Percentiles rank a stretch among this genome's conserved stretches.
These are phyloP conservation scores for Clonostachys byssicola DNA, from an alignment of 2,329 filamentous ascomycete species.

Conservation along the genomic window DNA sequence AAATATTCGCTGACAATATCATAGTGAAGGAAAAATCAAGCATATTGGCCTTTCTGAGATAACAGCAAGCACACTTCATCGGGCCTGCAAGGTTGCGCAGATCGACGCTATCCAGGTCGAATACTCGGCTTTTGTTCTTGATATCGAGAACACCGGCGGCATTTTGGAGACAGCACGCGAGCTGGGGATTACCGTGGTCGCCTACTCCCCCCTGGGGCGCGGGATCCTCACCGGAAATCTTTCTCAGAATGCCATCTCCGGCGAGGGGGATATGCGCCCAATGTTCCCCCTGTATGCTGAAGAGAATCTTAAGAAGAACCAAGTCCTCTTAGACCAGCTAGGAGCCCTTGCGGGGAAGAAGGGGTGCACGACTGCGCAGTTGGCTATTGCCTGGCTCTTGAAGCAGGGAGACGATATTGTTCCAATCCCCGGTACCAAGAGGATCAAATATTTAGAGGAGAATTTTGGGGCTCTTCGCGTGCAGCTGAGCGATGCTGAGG, in stretches of 20 bases:
- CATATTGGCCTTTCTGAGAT: constrained; percentile 52
- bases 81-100: constrained; percentile 41
- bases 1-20: background rate
- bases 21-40: constrained; percentile 19
- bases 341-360: constrained; percentile 52
- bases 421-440: constrained; percentile 48
- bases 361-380: constrained; percentile 43
- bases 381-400: constrained; percentile 48
- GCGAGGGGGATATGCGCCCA: constrained; percentile 30
- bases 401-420: constrained; percentile 49
- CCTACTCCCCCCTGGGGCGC: constrained; percentile 55
- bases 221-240: constrained; percentile 51
- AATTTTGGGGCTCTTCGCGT: constrained; percentile 40
- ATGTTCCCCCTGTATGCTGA: constrained; percentile 38
- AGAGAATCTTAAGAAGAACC: constrained; percentile 48
- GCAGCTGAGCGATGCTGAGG: constrained; percentile 18
- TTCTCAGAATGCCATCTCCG: constrained; percentile 36
- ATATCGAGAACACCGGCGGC: constrained; percentile 45
- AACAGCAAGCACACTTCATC: constrained; percentile 57
- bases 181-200: constrained; percentile 53
- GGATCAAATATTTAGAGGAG: constrained; percentile 45
- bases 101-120: constrained; percentile 49
- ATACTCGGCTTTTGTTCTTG: constrained; percentile 46
- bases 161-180: constrained; percentile 47
- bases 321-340: constrained; percentile 37